Base-by-base conservation (phyloP, 441 rosid species). In the Macaranga tanarius region DNA sequence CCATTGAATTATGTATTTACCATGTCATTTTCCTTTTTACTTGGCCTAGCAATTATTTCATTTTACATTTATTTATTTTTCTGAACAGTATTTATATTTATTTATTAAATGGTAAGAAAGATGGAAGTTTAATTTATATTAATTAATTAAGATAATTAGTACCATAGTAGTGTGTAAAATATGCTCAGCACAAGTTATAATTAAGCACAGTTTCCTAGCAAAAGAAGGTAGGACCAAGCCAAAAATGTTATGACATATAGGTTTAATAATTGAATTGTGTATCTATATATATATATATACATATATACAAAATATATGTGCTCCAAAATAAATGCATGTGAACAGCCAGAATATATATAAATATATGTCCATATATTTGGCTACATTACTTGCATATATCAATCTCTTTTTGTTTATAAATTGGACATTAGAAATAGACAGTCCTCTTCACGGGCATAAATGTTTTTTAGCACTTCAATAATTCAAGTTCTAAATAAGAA, bases 401-500 rank as follows among this genome's bases (percentile, higher is more conserved):
- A 51, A 11, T 44, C 60, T 50, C 1, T 25, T 73, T 71, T 73
- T 48, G 26, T 48, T 17, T 48, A 42, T 42, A 44, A 44, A 67
- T 56, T 74, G 57, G 70, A 51, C 67, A 15, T 56, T 42, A 62
- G 54, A 40, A 11, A 50, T 22, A 25, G 62, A 61, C 20, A 22
- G 47, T 19, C 61, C 50, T 23, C 73, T 78, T 81, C 82, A 81
- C 85, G 82, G 78, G 86, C 65, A 17, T 75, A 55, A 15, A 4
- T 31, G 65, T 48, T 48, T 52, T 9, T 2, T 52, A 19, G 57
- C 17, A 22, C 70, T 73, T 62, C 76, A 74, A 82, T 80, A 55
- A 74, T 79, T 80, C 42, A 45, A 48, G 26, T 44, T 1, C 23
- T 34, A 54, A 10, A 70, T 56, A 51, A 19, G n/a, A 54, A 47